Percentiles rank a stretch among this genome's conserved stretches.
Evolutionary conservation across 768 basidiomycete species (phyloP).

Genomic region (Tulasnella sp.): DNA sequence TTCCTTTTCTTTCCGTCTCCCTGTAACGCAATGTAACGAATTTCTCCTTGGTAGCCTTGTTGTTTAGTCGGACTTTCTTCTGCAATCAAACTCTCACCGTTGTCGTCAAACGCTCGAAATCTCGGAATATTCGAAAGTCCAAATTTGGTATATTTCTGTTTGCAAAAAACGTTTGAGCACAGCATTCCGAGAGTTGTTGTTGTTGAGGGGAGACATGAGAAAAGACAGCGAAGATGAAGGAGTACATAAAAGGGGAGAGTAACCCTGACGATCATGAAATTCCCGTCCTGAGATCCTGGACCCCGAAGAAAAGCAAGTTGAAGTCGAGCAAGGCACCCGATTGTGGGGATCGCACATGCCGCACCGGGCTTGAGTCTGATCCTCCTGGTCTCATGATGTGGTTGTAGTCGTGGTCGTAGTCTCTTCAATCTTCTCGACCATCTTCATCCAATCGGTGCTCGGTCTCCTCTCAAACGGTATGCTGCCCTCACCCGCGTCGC

Average conservation of each 20-base stretch:
- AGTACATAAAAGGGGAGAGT: neutral
- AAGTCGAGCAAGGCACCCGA: neutral
- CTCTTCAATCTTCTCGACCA: neutral
- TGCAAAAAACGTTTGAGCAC: neutral
- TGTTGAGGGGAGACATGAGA: neutral
- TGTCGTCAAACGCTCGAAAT: neutral
- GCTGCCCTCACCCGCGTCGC: neutral
- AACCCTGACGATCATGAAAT: neutral
- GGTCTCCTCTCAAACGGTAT: neutral
- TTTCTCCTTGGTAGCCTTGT: neutral
- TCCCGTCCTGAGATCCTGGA: neutral
- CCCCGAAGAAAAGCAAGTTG: neutral
- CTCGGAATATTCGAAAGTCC: neutral
- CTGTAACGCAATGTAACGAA: neutral
- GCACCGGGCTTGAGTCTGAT: no score
- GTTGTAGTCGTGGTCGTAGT: neutral
- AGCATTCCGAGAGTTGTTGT: neutral
- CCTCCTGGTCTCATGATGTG: neutral
- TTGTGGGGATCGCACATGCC: no score
- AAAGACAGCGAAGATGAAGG: neutral
- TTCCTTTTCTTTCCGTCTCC: neutral
- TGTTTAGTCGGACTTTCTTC: neutral
- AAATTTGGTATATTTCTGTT: neutral
- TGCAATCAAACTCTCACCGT: neutral
- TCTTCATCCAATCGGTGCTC: neutral